Conservation (phyloP, 129 eudicot species). For the Arctium lappa region DNA sequence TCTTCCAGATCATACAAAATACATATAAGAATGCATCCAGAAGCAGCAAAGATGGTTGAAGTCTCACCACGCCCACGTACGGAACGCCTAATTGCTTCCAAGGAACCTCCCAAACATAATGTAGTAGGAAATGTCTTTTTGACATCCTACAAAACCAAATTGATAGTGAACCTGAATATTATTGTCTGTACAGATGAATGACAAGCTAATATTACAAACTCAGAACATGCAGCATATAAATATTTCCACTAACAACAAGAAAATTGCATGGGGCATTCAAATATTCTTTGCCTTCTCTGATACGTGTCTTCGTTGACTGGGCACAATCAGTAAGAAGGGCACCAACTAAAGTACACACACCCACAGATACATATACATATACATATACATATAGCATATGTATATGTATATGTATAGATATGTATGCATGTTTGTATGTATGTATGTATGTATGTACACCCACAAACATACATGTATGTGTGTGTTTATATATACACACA, state of each 20-base stretch:
- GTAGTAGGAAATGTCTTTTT: conserved; percentile 84
- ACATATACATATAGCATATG: no score
- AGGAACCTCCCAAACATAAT: conserved; percentile 85
- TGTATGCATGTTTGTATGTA: no score
- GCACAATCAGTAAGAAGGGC: neutral
- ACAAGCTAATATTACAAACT: neutral
- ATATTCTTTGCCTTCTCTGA: neutral
- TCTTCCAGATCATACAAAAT: neutral
- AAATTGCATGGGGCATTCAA: neutral
- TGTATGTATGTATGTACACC: neutral
- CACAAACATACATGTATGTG: neutral
- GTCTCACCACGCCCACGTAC: conserved; percentile 86
- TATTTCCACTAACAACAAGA: neutral
- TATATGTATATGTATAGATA: no score
- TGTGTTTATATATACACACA: neutral
- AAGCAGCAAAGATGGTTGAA: conserved; percentile 2
- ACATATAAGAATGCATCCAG: neutral
- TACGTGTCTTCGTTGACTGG: neutral
- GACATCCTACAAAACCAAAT: conserved; percentile 63
- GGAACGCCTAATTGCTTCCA: conserved; percentile 73
- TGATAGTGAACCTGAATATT: neutral
- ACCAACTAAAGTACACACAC: neutral
- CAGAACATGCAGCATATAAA: neutral
- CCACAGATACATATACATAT: neutral
- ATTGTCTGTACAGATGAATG: neutral